Evolutionary conservation across 2,329 filamentous ascomycete genomes (phyloP), one percentile per base, ranked within the genome.

Genomic region (Exophiala spinifera): DNA sequence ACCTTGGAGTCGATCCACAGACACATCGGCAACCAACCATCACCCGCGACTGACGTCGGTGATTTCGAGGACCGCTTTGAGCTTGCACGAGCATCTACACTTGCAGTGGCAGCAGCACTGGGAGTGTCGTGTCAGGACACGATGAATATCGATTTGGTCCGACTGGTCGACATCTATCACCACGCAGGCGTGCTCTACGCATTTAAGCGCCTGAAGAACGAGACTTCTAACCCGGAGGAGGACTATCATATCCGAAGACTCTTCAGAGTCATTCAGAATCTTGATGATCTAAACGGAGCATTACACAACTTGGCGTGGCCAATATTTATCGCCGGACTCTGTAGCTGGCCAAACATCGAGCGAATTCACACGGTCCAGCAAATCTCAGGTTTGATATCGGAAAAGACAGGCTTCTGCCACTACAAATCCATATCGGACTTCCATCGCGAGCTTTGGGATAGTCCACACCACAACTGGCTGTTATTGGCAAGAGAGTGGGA

Each of bases 341-440:
- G 42, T 13, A 21, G 42, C 17, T 44, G 42, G 42, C 42, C 42
- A 4, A 44, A 44, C 25, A 44, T 44, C 19, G 42, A 44, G n/a
- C 3, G 42, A 21, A 44, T 44, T 2, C 3, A n/a, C 7, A 20
- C 5, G 2, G 17, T 23, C n/a, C n/a, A 15, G n/a, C 7, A 21
- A 21, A 14, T 31, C 28, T 10, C 28, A 1, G 6, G 3, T 3
- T 10, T 31, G 6, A 11, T 31, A 11, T 7, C 28, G 11, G 28
- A 31, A 11, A 31, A 1, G 6, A 31, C 28, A 5, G 6, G 10
- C 6, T 31, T 10, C 10, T 7, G 8, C 6, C 28, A 31, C 28
- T 31, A 31, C 28, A 11, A 11, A 8, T 10, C 6, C 10, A 31
- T 31, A 3, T 7, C 10, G 10, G 3, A 10, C 28, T 31, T 31